Evolutionary conservation across 2,329 filamentous ascomycete species (phyloP), one percentile per base, ranked within the genome.

Genomic region (Colletotrichum salicis): DNA sequence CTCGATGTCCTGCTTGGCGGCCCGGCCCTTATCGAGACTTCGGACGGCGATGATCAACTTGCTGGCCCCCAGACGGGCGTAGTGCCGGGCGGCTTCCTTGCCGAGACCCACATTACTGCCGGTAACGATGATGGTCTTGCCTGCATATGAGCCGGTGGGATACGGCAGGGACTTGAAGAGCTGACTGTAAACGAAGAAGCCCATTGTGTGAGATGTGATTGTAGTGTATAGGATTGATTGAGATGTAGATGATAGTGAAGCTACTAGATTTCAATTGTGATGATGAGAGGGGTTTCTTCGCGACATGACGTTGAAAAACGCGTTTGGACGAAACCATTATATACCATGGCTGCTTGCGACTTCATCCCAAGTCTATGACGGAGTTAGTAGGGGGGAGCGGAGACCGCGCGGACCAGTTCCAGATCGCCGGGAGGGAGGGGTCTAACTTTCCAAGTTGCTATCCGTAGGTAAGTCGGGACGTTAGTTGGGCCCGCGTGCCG

Each of bases 1-100:
- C 35, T 78, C 77, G 56, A 87, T 82, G 51, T 80, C 78, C 2
- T 74, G 62, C 24, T 81, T 83, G 57, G 86, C 86, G 19, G 51
- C 73, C 7, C 27, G 55, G 3, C 73, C 75, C 35, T 74, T 77
- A 29, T 74, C 73, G 11, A 75, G 57, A 35, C 31, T 73, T 33
- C 75, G 74, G 2, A 75, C 72, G 13, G 73, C 75, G 15, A 76
- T 65, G 31, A 76, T 67, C 15, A 76, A 45, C 11, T 66, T 73
- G 62, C 56, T 55, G 41, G 72, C 70, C 15, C 72, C 72, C 5
- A 76, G 64, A 1, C 70, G 67, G 48, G 67, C 64, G 33, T 73
- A 78, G 64, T 82, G 78, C 3, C 77, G 77, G 4, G 78, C 79
- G 5, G 80, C 80, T 74, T 82, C 80, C 19, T 78, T 75, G 37